Conservation (phyloP, 192 early-diverging fungal genomes). For the Coemansia guatemalensis region DNA sequence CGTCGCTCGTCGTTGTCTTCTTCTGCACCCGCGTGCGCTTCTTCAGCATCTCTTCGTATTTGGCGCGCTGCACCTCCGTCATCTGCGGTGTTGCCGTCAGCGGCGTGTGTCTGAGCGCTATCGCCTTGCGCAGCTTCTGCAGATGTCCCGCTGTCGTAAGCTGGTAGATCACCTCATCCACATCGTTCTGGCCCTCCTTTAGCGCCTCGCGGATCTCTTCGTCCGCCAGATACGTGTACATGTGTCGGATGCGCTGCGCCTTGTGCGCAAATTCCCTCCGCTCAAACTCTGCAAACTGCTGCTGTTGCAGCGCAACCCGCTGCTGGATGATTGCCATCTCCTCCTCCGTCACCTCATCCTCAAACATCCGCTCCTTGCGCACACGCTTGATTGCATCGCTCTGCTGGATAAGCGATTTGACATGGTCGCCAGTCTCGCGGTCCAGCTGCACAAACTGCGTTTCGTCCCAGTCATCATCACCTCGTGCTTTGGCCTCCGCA, state of each 20-base stretch:
- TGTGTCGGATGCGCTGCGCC: conserved; percentile 69
- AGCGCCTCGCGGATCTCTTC: conserved; percentile 88
- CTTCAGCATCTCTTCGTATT: conserved; percentile 82
- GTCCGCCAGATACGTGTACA: conserved; percentile 73
- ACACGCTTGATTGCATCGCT: conserved; percentile 74
- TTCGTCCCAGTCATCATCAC: conserved; percentile 50
- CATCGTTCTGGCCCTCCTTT: conserved; percentile 76
- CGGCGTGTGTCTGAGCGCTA: conserved; percentile 66
- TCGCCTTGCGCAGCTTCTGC: conserved; percentile 62
- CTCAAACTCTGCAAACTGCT: conserved; percentile 88
- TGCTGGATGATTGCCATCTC: conserved; percentile 90
- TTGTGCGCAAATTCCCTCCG: conserved; percentile 78
- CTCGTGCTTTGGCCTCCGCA: conserved; percentile 37
- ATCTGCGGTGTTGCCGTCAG: conserved; percentile 57
- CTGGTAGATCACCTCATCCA: conserved; percentile 88
- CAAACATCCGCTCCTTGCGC: conserved; percentile 86
- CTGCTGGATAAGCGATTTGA: conserved; percentile 54
- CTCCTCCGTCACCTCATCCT: conserved; percentile 85
- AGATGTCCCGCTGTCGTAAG: conserved; percentile 78
- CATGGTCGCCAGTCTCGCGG: conserved; percentile 54
- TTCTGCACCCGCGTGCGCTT: conserved; percentile 78
- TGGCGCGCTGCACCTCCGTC: conserved; percentile 81
- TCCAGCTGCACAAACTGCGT: conserved; percentile 56
- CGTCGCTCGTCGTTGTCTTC: conserved; percentile 77
- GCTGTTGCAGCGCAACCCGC: conserved; percentile 86